Percentiles rank a stretch among this genome's conserved stretches.
These are phyloP conservation scores for Solanum corneliomulleri DNA, from an alignment of 257 asterid species.

Conservation along the genomic window DNA sequence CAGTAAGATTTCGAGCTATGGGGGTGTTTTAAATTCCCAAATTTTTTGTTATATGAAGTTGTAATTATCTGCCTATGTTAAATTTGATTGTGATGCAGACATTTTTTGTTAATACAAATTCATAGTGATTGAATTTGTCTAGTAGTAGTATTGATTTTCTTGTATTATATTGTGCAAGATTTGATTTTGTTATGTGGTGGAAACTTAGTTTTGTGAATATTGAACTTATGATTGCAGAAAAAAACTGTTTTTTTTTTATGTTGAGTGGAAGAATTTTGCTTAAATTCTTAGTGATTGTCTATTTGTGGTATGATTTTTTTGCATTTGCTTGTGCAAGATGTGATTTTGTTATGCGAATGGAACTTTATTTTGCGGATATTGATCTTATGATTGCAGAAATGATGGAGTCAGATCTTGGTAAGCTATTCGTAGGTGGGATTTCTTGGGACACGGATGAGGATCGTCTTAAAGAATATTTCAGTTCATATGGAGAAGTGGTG, in stretches of 20 bases:
- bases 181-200: not conserved
- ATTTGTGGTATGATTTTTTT: not conserved
- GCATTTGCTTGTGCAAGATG: not conserved
- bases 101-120: not conserved
- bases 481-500: slow-evolving; percentile 56
- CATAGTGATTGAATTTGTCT: not conserved
- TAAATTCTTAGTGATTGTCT: not conserved
- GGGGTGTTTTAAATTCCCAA: not conserved
- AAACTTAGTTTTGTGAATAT: not conserved
- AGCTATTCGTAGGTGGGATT: slow-evolving; percentile 85
- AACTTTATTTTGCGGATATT: not conserved
- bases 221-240: slow-evolving; percentile 20
- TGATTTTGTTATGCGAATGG: not conserved
- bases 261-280: slow-evolving; percentile 39
- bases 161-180: not conserved
- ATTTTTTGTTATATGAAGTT: slow-evolving; percentile 6
- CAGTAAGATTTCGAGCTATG: not conserved
- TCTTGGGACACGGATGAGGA: slow-evolving; percentile 95
- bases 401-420: slow-evolving; percentile 80
- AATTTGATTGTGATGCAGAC: not conserved
- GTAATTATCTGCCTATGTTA: not conserved
- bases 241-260: not conserved
- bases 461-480: slow-evolving; percentile 60
- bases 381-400: slow-evolving; percentile 30
- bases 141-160: not conserved